A percentile compares a stretch with the other conserved stretches of the same genome.
Conservation (phyloP, 2,329 filamentous ascomycete genomes). For the Phoma sp. region DNA sequence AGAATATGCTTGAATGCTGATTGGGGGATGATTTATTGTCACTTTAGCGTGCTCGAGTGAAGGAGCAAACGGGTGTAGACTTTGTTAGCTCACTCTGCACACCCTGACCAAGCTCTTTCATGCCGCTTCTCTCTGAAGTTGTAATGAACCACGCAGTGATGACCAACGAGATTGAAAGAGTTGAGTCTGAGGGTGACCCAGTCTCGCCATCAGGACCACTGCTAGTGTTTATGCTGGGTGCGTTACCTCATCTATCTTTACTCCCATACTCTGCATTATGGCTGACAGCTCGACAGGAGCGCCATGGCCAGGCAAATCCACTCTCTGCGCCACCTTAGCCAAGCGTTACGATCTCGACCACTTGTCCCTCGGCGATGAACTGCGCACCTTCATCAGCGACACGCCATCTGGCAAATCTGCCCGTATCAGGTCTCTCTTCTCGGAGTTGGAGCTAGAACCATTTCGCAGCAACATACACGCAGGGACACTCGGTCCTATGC, state of each 20-base stretch:
- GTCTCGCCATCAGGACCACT: neutral
- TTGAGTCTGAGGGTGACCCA: neutral
- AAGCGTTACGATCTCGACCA: slow-evolving; percentile 14
- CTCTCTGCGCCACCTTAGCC: slow-evolving; percentile 14
- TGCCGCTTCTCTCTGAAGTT: too few relatives aligned
- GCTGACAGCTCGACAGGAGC: neutral
- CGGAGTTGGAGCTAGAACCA: neutral
- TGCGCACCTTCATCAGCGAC: slow-evolving; percentile 12
- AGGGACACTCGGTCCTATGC: slow-evolving; percentile 10
- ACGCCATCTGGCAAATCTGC: slow-evolving; percentile 3
- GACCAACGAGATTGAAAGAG: neutral
- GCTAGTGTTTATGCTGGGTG: slow-evolving; percentile 17
- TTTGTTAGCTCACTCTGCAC: too few relatives aligned
- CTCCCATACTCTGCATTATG: neutral
- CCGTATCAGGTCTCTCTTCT: slow-evolving; percentile 12
- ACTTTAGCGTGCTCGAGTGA: too few relatives aligned
- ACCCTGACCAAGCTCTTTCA: too few relatives aligned
- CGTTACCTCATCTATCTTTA: neutral
- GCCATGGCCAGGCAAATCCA: slow-evolving; percentile 24
- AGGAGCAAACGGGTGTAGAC: too few relatives aligned
- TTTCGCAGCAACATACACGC: slow-evolving; percentile 6
- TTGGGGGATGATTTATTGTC: too few relatives aligned
- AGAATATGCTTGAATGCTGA: neutral
- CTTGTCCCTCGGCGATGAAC: slow-evolving; percentile 20
- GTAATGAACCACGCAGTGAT: neutral